Evolutionary conservation across 139 green algal genomes (phyloP), one percentile per base, ranked within the genome.

Genomic region (Asterochloris erici): DNA sequence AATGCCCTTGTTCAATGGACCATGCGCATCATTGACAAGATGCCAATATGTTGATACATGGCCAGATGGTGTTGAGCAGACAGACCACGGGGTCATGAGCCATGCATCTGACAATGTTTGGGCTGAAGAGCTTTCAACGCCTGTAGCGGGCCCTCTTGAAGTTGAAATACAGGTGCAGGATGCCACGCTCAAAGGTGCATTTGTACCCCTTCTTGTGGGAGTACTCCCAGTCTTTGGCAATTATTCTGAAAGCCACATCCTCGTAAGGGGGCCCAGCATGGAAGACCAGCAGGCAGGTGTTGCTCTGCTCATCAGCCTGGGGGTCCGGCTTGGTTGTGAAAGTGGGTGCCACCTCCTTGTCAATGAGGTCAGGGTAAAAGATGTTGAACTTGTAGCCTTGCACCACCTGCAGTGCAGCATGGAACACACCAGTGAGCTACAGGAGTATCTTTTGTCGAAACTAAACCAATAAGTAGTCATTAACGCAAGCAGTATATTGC

Each of bases 351-450:
- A 88, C 80, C 21, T 63, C 80, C 81, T 92, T 94, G 88, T 98
- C 94, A 54, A 98, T 96, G 54, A 99, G 91, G 88, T 99, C 97
- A 0, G 97, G 97, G 90, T 98, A 99, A 86, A 99, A 98, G 86
- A 99, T 98, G 91, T 99, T 99, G 92, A 99, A 99, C 91, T 99
- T 99, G 93, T 99, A 99, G 82, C 97, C 97, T 91, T 98, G 94
- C 29, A 98, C 83, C 1, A 86, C 83, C 79, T 83, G 79, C 28
- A 75, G 9, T 12, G 23, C 63, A n/a, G 28, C 0, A 1, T 12
- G 19, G 24, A n/a, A 29, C 71, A 29, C 74, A 62, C 17, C 74
- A 61, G n/a, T 79, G 17, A 60, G 23, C n/a, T n/a, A n/a, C n/a
- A n/a, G n/a, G n/a, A n/a, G n/a, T n/a, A n/a, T 16, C 17, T 71